Conservation (phyloP, 2,329 filamentous ascomycete species). For the Blumeria hordei region DNA sequence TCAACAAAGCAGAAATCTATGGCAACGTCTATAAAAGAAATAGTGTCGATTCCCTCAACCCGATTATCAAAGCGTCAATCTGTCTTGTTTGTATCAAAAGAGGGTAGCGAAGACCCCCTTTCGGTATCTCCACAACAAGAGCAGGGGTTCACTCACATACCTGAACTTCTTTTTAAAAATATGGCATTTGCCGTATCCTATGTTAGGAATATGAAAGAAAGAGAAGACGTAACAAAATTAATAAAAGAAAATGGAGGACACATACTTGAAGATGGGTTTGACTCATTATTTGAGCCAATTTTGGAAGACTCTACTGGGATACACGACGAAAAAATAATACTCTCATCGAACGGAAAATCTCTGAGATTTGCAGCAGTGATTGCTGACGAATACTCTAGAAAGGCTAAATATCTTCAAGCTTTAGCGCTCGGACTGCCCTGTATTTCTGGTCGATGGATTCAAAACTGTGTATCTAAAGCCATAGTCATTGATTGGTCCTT, state of each 20-base stretch:
- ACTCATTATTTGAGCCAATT: conserved; percentile 40
- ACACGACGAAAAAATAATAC: conserved; percentile 19
- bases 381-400: conserved; percentile 63
- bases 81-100: neutral
- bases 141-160: neutral
- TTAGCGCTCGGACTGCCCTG: conserved; percentile 76
- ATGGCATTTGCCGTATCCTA: conserved; percentile 83
- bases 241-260: conserved; percentile 50
- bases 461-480: conserved; percentile 38
- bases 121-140: conserved; percentile 2
- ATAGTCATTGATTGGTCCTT: conserved; percentile 47
- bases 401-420: conserved; percentile 84
- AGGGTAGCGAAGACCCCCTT: conserved; percentile 9
- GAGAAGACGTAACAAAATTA: conserved; percentile 32
- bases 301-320: conserved; percentile 3
- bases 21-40: neutral
- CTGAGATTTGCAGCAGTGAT: conserved; percentile 67
- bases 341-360: conserved; percentile 27
- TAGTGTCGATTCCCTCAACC: neutral
- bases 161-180: conserved; percentile 33
- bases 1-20: conserved; percentile 3
- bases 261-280: conserved; percentile 52
- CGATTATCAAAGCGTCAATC: conserved; percentile 8
- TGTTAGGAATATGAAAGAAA: conserved; percentile 25
- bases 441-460: conserved; percentile 59